Base-by-base conservation (phyloP, 257 asterid species). In the Sherardia arvensis region DNA sequence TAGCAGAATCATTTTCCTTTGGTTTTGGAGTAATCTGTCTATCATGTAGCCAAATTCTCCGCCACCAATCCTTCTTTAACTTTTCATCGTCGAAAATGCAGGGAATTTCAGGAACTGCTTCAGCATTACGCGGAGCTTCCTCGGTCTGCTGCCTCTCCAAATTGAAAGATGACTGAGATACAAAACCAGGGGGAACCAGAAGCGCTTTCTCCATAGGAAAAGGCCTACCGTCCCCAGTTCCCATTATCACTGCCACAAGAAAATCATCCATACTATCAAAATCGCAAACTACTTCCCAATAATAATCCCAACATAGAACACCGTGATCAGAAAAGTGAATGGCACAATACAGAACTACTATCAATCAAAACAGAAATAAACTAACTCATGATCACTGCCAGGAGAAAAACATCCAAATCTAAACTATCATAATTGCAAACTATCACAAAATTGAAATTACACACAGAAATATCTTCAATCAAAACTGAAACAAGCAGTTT, bases 161-260 rank as follows among this genome's bases (percentile, higher is more conserved):
- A 18, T 76, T 75, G 73, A 92, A 77, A 64, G 95, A 67, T 6
- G 86, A 79, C 43, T 78, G 76, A 5, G 87, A 83, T 62, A 30
- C 85, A 69, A 85, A 92, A 64, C 98, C 98, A n/a, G 98, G 98
- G 21, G 95, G 97, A 61, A 72, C 26, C n/a, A n/a, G n/a, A n/a
- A n/a, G n/a, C n/a, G n/a, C n/a, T 30, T 59, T 25, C 14, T 43
- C 69, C 56, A 51, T 61, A n/a, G 63, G 55, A 63, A 60, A 65
- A 68, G 48, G 47, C 28, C 53, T 51, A 18, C 64, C 12, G 63
- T 73, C 62, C 55, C 74, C 83, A 40, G 62, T 71, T 64, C 81
- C 86, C 87, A 87, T 86, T 60, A 57, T 62, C 38, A 47, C 82
- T 71, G 66, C 54, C 5, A 33, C 27, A 11, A 22, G 61, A 8